Conservation (phyloP, 1,284 basidiomycete genomes). For the Inonotus obliquus region DNA sequence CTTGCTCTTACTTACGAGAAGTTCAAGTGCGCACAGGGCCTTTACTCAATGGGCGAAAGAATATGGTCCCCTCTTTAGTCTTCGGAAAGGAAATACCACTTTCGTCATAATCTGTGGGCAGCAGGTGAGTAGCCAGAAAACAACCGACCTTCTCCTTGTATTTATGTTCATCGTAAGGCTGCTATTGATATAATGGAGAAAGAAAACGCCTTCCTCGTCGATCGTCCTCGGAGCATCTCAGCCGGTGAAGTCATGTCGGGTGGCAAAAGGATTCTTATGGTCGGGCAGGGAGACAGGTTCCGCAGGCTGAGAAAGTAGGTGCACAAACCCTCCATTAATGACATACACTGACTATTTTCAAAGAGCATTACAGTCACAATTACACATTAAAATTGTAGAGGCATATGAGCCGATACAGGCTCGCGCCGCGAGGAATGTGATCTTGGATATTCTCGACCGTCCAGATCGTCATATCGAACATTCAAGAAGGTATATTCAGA, state of each 20-base stretch:
- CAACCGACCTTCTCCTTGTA: not conserved
- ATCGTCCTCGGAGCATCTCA: slow-evolving; percentile 24
- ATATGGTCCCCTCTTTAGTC: slow-evolving; percentile 35
- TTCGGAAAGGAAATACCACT: slow-evolving; percentile 28
- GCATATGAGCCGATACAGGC: slow-evolving; percentile 45
- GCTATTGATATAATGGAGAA: slow-evolving; percentile 31
- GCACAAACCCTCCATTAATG: not conserved
- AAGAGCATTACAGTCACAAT: slow-evolving; percentile 46
- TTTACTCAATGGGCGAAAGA: slow-evolving; percentile 33
- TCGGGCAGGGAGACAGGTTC: slow-evolving; percentile 21
- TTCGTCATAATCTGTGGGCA: slow-evolving; percentile 34
- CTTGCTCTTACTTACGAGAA: no score
- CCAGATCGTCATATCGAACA: slow-evolving; percentile 50
- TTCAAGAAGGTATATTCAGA: slow-evolving; percentile 39
- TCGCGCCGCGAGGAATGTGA: slow-evolving; percentile 41
- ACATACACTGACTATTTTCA: not conserved
- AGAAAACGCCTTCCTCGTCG: slow-evolving; percentile 25
- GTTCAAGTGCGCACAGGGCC: slow-evolving; percentile 11
- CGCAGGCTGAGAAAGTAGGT: slow-evolving; percentile 25
- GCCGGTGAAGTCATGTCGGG: slow-evolving; percentile 26
- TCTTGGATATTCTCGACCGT: slow-evolving; percentile 47
- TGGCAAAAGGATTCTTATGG: slow-evolving; percentile 20
- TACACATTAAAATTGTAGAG: slow-evolving; percentile 43
- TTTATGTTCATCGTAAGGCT: slow-evolving; percentile 17
- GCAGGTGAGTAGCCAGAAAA: slow-evolving; percentile 23